Evolutionary conservation across 345 rosid genomes (phyloP).

Genomic region (Camelina sativa): DNA sequence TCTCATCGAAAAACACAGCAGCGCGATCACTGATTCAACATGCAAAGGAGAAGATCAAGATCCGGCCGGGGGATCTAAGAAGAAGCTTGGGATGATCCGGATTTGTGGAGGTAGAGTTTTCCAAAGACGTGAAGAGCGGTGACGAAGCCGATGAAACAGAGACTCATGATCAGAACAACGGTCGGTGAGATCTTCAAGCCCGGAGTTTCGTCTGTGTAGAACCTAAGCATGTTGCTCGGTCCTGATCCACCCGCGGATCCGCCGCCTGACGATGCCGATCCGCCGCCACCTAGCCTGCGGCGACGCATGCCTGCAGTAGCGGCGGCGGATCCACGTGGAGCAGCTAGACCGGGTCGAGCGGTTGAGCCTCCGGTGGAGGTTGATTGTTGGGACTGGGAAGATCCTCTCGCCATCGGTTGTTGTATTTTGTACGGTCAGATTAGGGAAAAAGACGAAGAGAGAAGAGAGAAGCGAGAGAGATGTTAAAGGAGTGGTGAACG

Average conservation of each 20-base stretch:
- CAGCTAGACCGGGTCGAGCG: constrained; percentile 69
- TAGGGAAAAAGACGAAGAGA: neutral
- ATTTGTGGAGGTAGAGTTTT: constrained; percentile 76
- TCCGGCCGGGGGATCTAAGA: constrained; percentile 41
- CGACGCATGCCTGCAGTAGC: constrained; percentile 95
- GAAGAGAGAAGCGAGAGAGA: neutral
- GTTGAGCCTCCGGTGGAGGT: constrained; percentile 57
- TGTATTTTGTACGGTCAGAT: neutral
- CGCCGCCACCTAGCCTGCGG: constrained; percentile 61
- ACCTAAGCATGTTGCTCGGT: constrained; percentile 80
- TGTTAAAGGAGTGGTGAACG: neutral
- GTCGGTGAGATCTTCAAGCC: constrained; percentile 94
- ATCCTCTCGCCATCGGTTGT: constrained; percentile 76
- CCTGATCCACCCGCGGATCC: constrained; percentile 48
- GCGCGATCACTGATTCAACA: neutral
- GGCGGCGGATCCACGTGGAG: constrained; percentile 92
- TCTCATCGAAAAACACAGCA: constrained; percentile 2
- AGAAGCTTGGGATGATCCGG: constrained; percentile 49
- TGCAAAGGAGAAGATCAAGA: constrained; percentile 7
- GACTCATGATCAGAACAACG: constrained; percentile 88
- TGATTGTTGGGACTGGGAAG: constrained; percentile 77
- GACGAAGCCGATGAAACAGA: constrained; percentile 95
- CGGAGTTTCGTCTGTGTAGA: constrained; percentile 96
- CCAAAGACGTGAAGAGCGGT: constrained; percentile 94
- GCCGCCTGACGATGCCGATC: constrained; percentile 42